A percentile compares a stretch with the other conserved stretches of the same genome.
These are phyloP conservation scores for Alternaria sp. DNA, from an alignment of 2,329 filamentous ascomycete species.

Conservation along the genomic window DNA sequence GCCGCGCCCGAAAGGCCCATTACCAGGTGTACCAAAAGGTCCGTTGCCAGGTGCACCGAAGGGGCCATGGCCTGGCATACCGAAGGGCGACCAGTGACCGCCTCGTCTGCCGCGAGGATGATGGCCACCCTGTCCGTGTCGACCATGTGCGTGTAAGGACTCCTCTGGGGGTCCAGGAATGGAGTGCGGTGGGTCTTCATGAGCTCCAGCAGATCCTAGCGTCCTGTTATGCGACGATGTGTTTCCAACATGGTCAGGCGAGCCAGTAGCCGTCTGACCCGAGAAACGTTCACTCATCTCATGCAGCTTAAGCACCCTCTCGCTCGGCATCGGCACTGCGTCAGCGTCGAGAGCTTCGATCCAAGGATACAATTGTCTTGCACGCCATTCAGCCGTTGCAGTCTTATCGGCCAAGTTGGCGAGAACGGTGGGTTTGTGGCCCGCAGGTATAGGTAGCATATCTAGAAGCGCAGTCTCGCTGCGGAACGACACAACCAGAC, in stretches of 20 bases:
- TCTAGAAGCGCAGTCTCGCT: conserved; percentile 31
- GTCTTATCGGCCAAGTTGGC: conserved; percentile 20
- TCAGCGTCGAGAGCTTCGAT: conserved; percentile 34
- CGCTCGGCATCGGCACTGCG: conserved; percentile 21
- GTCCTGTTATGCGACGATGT: no score
- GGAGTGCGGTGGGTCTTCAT: conserved; percentile 37
- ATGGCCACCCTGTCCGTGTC: background rate
- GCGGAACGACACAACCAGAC: conserved; percentile 33
- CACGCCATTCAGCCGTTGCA: conserved; percentile 22
- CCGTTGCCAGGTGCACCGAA: conserved; percentile 15
- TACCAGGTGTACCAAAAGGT: conserved; percentile 14
- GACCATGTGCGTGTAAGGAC: background rate
- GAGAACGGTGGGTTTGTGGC: conserved; percentile 29
- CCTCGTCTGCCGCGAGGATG: background rate
- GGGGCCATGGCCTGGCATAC: conserved; percentile 8
- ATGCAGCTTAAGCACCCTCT: conserved; percentile 17
- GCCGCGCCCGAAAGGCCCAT: conserved; percentile 16
- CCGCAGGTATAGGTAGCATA: conserved; percentile 27
- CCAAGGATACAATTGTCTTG: conserved; percentile 38
- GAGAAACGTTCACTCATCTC: conserved; percentile 24
- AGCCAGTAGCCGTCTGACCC: background rate
- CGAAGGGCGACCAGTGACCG: conserved; percentile 24
- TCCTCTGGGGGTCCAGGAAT: conserved; percentile 16
- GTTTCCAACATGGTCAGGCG: background rate
- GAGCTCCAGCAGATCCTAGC: background rate